Percentiles rank a stretch among this genome's conserved stretches.
These are phyloP conservation scores for Phaeosphaeriaceae sp. DNA, from an alignment of 2,329 filamentous ascomycete species.

Conservation along the genomic window DNA sequence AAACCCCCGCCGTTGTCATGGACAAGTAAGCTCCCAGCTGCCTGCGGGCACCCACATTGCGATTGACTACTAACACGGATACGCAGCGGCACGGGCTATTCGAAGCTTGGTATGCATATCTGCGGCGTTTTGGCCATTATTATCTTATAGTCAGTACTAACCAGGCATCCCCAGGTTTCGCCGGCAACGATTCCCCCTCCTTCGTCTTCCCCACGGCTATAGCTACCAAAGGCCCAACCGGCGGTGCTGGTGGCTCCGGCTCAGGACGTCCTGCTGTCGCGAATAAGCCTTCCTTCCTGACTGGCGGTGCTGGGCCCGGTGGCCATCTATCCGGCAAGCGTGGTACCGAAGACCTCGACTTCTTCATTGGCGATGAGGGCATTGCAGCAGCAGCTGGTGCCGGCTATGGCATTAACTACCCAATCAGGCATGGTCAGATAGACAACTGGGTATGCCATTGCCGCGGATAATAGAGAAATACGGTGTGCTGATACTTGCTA, in stretches of 20 bases:
- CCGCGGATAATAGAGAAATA: not conserved
- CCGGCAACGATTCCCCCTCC: constrained; percentile 97
- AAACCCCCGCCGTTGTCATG: constrained; percentile 99
- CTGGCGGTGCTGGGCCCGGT: constrained; percentile 81
- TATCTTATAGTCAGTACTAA: constrained; percentile 38
- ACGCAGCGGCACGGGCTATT: constrained; percentile 95
- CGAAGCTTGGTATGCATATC: constrained; percentile 82
- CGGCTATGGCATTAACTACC: constrained; percentile 95
- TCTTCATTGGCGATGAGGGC: constrained; percentile 98
- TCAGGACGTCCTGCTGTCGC: constrained; percentile 88
- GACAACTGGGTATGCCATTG: constrained; percentile 84
- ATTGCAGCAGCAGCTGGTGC: constrained; percentile 82
- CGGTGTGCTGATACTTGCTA: constrained; percentile 47
- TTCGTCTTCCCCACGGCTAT: constrained; percentile 99
- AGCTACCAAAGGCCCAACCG: constrained; percentile 83
- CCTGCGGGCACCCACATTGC: constrained; percentile 34
- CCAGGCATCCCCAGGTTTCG: constrained; percentile 73
- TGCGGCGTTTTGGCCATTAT: not conserved
- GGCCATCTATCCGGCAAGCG: constrained; percentile 89
- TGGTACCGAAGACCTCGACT: constrained; percentile 96
- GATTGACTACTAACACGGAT: constrained; percentile 48
- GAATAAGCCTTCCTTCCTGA: constrained; percentile 95
- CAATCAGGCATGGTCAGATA: constrained; percentile 96
- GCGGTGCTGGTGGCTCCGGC: constrained; percentile 74
- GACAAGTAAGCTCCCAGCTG: constrained; percentile 83